Evolutionary conservation across 768 basidiomycete species (phyloP), one percentile per base, ranked within the genome.

Genomic region (Dioszegia aurantiaca): DNA sequence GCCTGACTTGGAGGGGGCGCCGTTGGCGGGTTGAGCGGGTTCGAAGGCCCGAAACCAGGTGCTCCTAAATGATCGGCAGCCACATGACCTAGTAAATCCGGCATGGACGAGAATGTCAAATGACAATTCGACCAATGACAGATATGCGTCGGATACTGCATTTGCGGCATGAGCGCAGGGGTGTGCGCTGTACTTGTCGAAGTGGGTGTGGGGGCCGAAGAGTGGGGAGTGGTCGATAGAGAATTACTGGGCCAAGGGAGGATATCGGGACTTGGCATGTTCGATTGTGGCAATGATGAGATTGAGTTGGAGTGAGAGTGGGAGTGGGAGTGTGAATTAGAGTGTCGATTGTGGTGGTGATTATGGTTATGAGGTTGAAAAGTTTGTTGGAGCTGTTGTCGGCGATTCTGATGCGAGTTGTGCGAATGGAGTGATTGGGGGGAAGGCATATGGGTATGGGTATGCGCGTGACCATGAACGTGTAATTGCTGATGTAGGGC

Each of bases 81-180:
- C 59, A 95, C 82, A 77, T 98, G 94, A 1, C 78, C 71, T 45
- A 90, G 90, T 39, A 98, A 80, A 4, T 82, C 83, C 42, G 87
- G 83, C 66, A 87, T 86, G 0, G 84, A 82, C 12, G 76, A 53
- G 68, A 93, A 97, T 8, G 77, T 70, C 46, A 80, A 69, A 16
- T 80, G 80, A 77, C 93, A 97, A 2, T 71, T 80, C 21, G 77
- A 74, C 91, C 91, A 95, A 43, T 79, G 80, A 72, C 92, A 95
- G 27, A 78, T 71, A 64, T 89, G 85, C 9, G 75, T 57, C 14
- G 61, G 58, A 16, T 61, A 30, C 23, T 28, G 14, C 48, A 46
- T 44, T n/a, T 47, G 46, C 43, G 33, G 45, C 33, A 33, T 33
- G 14, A 6, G 33, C 33, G 19, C 24, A 39, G 30, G n/a, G 4